Conservation (phyloP, 192 early-diverging fungal species). For the Endogone sp. region DNA sequence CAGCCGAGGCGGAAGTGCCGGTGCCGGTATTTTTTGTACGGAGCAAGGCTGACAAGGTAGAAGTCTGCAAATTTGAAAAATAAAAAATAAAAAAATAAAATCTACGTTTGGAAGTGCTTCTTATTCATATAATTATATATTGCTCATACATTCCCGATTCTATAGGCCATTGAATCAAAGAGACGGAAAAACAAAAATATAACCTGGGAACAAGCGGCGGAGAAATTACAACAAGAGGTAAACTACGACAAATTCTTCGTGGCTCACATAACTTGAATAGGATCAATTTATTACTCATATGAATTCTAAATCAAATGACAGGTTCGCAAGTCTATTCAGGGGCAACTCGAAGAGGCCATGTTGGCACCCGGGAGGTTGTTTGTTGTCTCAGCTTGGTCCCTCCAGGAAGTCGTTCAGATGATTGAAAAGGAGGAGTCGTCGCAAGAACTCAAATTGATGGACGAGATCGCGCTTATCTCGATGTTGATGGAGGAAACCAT, state of each 20-base stretch:
- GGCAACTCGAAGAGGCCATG: constrained; percentile 20
- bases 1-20: too few species aligned
- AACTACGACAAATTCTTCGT: background rate
- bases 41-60: too few species aligned
- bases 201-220: constrained; percentile 25
- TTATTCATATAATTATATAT: background rate
- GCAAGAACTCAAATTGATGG: background rate
- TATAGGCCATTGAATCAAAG: constrained; percentile 18
- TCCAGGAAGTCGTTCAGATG: constrained; percentile 26
- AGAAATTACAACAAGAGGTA: constrained; percentile 23
- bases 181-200: constrained; percentile 16
- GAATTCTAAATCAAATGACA: background rate
- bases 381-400: constrained; percentile 26
- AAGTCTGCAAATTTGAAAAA: too few species aligned
- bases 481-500: background rate
- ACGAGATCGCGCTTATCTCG: background rate
- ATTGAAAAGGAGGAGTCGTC: constrained; percentile 8
- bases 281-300: background rate
- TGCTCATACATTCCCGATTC: constrained; percentile 17
- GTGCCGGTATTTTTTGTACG: too few species aligned
- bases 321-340: constrained; percentile 15
- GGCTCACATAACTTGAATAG: constrained; percentile 5
- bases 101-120: too few species aligned
- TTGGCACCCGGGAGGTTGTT: constrained; percentile 19
- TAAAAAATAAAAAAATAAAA: too few species aligned